Base-by-base conservation (phyloP, 305 asterid species). In the Ajuga reptans region DNA sequence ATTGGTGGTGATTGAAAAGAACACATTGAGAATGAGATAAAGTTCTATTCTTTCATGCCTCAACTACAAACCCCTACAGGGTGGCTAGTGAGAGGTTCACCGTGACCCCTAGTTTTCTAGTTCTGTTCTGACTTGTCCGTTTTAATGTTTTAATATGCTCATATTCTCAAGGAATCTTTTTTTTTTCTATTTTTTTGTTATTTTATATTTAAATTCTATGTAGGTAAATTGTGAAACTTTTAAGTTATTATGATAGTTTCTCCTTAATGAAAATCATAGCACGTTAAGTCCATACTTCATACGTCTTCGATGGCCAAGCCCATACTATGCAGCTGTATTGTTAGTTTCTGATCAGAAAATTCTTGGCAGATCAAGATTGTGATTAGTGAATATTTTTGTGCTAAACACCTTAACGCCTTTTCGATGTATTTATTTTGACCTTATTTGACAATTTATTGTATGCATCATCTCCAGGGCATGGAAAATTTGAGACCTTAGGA, bases 401-500 rank as follows among this genome's bases (percentile, higher is more conserved):
- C 42, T 58, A 43, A 58, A 42, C 4, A 21, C 34, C 55, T 31
- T 54, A 16, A 14, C 5, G 27, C 27, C n/a, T 64, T 52, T 11
- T 55, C 4, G 6, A 67, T 14, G 42, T 45, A 33, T 12, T 33
- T 56, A 39, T 52, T 73, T 49, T 0, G 45, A 10, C 71, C 31
- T 33, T 60, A 53, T 57, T 53, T 67, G 57, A 52, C 63, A 52
- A 24, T 73, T 75, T 54, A 69, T 53, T 75, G 61, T 68, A 51
- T 71, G 49, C 39, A 66, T 80, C 37, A 51, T 73, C 50, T 71
- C 57, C 85, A 91, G 96, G 99, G 60, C 97, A 93, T 77, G 99
- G 97, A 49, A 91, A 93, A 80, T 93, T 93, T 74, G 99, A 91
- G 80, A 88, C 96, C n/a, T 78, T 93, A 72, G 99, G 99, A 67